These are phyloP conservation scores for Dothidotthia symphoricarpi DNA, from an alignment of 2,329 filamentous ascomycete genomes.

Conservation along the genomic window DNA sequence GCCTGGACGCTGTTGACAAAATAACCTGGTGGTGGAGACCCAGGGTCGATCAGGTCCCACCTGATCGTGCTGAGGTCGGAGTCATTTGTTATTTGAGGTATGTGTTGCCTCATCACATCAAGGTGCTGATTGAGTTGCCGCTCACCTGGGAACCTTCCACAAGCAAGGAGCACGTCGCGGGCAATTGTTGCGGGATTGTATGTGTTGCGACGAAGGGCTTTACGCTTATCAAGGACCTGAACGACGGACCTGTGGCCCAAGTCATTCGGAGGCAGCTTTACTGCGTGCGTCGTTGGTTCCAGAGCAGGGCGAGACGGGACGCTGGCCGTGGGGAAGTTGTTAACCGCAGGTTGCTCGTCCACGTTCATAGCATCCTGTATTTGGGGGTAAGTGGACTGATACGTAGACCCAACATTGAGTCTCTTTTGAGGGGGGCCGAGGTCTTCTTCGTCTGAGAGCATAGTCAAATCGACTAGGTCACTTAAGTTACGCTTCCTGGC, in stretches of 20 bases:
- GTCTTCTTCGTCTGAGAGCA: constrained; percentile 47
- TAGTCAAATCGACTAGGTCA: constrained; percentile 55
- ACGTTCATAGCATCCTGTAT: constrained; percentile 12
- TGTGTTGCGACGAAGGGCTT: constrained; percentile 49
- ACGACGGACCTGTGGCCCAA: constrained; percentile 37
- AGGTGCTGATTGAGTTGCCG: constrained; percentile 60
- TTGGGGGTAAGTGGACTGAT: constrained; percentile 9
- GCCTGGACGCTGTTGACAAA: constrained; percentile 26
- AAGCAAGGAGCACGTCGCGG: constrained; percentile 61
- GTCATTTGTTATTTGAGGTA: constrained; percentile 45
- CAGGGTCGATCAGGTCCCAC: constrained; percentile 63
- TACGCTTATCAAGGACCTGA: constrained; percentile 48
- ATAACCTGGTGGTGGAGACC: constrained; percentile 44
- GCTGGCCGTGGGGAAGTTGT: constrained; percentile 25
- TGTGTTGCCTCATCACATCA: constrained; percentile 45
- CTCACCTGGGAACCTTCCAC: constrained; percentile 61
- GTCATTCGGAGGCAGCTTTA: constrained; percentile 10
- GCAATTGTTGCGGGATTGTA: constrained; percentile 65
- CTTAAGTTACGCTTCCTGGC: constrained; percentile 56
- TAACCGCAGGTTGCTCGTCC: constrained; percentile 12
- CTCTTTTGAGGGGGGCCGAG: constrained; percentile 39
- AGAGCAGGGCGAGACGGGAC: constrained; percentile 11
- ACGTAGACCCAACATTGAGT: constrained; percentile 14
- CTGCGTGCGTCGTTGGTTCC: constrained; percentile 6
- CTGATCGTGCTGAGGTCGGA: constrained; percentile 59